Evolutionary conservation across 2,329 filamentous ascomycete genomes (phyloP), one percentile per base, ranked within the genome.

Genomic region (Thermothelomyces thermophilus): DNA sequence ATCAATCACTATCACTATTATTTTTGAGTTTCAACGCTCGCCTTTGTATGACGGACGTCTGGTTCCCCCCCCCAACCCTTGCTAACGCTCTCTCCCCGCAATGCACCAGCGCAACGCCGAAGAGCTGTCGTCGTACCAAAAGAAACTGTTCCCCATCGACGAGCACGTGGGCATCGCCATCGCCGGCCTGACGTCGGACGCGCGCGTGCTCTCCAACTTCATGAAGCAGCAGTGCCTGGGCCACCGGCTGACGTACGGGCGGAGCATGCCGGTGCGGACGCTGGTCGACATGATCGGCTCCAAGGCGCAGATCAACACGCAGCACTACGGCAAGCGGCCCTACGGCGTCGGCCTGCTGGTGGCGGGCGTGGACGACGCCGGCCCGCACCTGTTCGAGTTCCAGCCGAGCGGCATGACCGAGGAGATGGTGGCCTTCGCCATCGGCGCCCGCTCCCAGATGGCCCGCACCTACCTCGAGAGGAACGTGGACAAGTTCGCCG

Each of bases 181-280:
- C 64, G 93, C 93, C 60, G 93, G 93, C 62, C 87, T 98, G 56
- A 93, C 93, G 60, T 96, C 91, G 52, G 93, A 98, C 71, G 93
- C 91, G 66, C 93, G 93, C 65, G 93, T 98, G 62, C 90, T 98
- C 62, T 96, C 90, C 77, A 98, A 98, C 82, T 98, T 96, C 77
- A 97, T 98, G 91, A 97, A 96, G 77, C 90, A 95, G 74, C 93
- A 97, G 74, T 95, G 89, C 57, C 88, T 98, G 64, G 87, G 88
- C 64, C 91, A 93, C 63, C 90, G 91, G 69, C 84, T 98, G 63
- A 95, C 90, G 51, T 97, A 95, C 75, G 91, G 88, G 72, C 90
- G 93, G 60, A 83, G 90, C 60, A 93, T 98, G 67, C 88, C 90
- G 28, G 76, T 97, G 66, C 85, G 89, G 64, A 86, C 87, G 56